phyloP scores from a whole-genome alignment of 1,139 yeast genomes.

The Suhomyces guaymorum region DNA sequence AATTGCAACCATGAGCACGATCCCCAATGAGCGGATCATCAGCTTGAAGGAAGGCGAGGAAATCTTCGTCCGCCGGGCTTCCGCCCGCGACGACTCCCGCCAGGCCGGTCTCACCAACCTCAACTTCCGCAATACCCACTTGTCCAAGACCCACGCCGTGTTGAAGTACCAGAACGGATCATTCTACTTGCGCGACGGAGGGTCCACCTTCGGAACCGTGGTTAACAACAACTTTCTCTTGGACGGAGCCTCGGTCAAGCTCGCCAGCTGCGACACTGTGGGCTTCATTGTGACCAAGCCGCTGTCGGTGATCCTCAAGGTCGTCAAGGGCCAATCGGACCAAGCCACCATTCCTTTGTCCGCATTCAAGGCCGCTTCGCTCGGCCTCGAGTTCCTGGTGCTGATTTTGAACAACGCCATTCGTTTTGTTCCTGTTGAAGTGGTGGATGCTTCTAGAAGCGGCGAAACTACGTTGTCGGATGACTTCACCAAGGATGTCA shows the following conservation, averaged over 20 bases:
- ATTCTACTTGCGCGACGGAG: slow-evolving; percentile 31
- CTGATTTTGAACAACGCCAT: slow-evolving; percentile 12
- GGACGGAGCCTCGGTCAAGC: slow-evolving; percentile 21
- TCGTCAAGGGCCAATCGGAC: slow-evolving; percentile 15
- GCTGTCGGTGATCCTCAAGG: slow-evolving; percentile 23
- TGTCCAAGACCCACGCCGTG: slow-evolving; percentile 37
- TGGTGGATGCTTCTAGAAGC: neutral
- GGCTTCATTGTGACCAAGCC: slow-evolving; percentile 38
- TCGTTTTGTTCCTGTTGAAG: slow-evolving; percentile 14
- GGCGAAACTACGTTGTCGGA: slow-evolving; percentile 2
- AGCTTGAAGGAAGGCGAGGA: slow-evolving; percentile 19
- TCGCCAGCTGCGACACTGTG: slow-evolving; percentile 27
- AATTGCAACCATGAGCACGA: slow-evolving; percentile 2
- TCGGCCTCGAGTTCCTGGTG: slow-evolving; percentile 28
- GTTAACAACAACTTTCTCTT: slow-evolving; percentile 29
- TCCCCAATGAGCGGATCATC: slow-evolving; percentile 21
- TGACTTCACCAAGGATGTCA: slow-evolving; percentile 9
- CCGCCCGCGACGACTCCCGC: slow-evolving; percentile 27
- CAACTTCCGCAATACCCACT: slow-evolving; percentile 33
- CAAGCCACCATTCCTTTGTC: slow-evolving; percentile 21
- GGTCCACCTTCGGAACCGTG: slow-evolving; percentile 46
- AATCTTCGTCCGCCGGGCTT: slow-evolving; percentile 29
- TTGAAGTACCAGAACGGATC: slow-evolving; percentile 18
- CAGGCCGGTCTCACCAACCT: slow-evolving; percentile 29
- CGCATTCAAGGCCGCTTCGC: slow-evolving; percentile 26